Evolutionary conservation across 768 basidiomycete genomes (phyloP), one percentile per base, ranked within the genome.

Genomic region (Crepidotus variabilis): DNA sequence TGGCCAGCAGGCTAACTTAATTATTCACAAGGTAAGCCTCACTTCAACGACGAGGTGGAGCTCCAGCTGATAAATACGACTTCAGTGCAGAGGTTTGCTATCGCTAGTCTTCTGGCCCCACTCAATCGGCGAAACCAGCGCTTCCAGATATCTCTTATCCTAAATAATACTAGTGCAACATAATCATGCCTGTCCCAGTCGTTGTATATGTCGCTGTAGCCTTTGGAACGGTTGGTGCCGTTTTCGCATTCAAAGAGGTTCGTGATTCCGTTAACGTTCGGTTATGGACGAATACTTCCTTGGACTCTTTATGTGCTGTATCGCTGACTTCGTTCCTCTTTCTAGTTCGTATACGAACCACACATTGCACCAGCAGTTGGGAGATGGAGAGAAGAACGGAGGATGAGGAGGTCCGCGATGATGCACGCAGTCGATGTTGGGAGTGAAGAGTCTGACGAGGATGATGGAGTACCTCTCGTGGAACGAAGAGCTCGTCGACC

Each of bases 261-360:
- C 43, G 75, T 66, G 49, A 1, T 7, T 14, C 6, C 21, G 20
- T 35, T 34, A 35, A 45, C 16, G 22, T 47, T 51, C 56, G 34
- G n/a, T 33, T 14, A 43, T 52, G 20, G 49, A 18, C 14, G 39
- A n/a, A 51, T 47, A 22, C 36, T 55, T 21, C 47, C 35, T 45
- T 32, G 49, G 24, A 18, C 43, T 46, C 39, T 28, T 43, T 50
- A 54, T 36, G 52, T 23, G 47, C 52, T 49, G 8, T 22, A 63
- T 61, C 53, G 46, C 65, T 61, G 54, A 64, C 65, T 24, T 50
- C 28, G 43, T 20, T 51, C 43, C 34, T 54, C 56, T 52, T 57
- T 52, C 20, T 56, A 89, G 87, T 83, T 84, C 54, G 79, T 89
- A 24, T 88, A 86, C 56, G 85, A 86, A 59, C 86, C 86, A 9